Conservation (phyloP, 768 basidiomycete genomes). For the Polyporus arcularius region DNA sequence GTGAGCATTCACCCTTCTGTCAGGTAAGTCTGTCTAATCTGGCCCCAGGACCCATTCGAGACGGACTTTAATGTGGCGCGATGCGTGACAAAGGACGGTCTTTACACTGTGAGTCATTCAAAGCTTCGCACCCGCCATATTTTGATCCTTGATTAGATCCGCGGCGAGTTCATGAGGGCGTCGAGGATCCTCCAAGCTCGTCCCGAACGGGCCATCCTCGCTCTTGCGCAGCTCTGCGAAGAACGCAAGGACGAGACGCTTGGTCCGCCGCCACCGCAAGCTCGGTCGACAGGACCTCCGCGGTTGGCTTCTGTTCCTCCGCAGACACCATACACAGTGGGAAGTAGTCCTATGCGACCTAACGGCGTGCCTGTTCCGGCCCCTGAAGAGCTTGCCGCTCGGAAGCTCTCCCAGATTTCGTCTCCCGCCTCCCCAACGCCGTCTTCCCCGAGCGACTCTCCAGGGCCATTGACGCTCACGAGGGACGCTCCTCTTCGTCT, state of each 20-base stretch:
- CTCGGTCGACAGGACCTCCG: conserved; percentile 42
- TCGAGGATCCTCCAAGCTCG: conserved; percentile 78
- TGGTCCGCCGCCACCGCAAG: conserved; percentile 50
- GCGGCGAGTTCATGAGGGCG: conserved; percentile 98
- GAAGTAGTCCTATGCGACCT: conserved; percentile 58
- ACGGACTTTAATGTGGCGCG: conserved; percentile 94
- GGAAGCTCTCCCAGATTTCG: conserved; percentile 18
- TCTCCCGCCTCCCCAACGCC: conserved; percentile 17
- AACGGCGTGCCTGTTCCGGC: conserved; percentile 35
- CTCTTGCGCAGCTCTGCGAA: conserved; percentile 88
- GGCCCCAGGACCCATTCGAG: conserved; percentile 89
- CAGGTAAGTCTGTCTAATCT: conserved; percentile 1
- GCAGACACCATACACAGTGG: conserved; percentile 71
- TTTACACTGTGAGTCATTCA: conserved; percentile 73
- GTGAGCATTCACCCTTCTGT: neutral
- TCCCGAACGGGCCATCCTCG: conserved; percentile 78
- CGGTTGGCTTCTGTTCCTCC: conserved; percentile 52
- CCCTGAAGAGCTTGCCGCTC: conserved; percentile 53
- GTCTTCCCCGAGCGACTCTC: conserved; percentile 10
- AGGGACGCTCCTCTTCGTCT: conserved; percentile 41
- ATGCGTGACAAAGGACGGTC: conserved; percentile 94
- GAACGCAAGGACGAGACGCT: conserved; percentile 77
- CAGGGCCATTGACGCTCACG: conserved; percentile 8
- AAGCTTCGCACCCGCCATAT: neutral
- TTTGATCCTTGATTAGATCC: conserved; percentile 59